Percentiles rank a stretch among this genome's conserved stretches.
Evolutionary conservation across 129 eudicot species (phyloP).

Genomic region (Tagetes patula): DNA sequence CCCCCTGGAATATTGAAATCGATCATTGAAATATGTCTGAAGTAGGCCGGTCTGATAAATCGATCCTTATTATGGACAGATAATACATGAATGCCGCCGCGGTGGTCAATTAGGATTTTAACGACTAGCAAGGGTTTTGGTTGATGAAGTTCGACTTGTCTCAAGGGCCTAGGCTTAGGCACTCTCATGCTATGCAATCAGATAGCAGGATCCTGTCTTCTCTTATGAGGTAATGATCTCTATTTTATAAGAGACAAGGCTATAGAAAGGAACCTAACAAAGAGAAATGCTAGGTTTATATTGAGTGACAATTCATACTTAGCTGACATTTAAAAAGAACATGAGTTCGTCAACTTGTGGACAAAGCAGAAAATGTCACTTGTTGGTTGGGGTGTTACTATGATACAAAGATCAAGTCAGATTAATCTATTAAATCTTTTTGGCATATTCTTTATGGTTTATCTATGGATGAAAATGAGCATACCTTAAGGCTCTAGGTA

Average conservation of each 20-base stretch:
- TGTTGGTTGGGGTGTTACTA: not conserved
- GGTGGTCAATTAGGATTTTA: not conserved
- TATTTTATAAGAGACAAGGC: not conserved
- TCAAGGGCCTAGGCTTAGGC: not conserved
- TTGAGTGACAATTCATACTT: not conserved
- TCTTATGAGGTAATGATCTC: not conserved
- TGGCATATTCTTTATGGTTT: not conserved
- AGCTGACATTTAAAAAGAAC: not conserved
- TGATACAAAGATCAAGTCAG: conserved; percentile 9
- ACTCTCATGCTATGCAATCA: not conserved
- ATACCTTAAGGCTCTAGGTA: conserved; percentile 1
- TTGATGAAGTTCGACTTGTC: not conserved
- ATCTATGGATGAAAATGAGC: not conserved
- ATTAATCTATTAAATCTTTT: not conserved
- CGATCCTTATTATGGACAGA: not conserved
- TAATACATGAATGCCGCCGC: too few relatives aligned
- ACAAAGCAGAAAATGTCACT: not conserved
- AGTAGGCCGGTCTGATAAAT: not conserved
- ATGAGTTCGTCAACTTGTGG: not conserved
- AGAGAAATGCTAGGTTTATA: conserved; percentile 1
- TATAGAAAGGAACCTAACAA: not conserved
- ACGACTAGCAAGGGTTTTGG: not conserved
- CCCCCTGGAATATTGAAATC: not conserved
- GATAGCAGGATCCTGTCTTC: not conserved
- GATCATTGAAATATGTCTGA: not conserved